phyloP scores from a whole-genome alignment of 257 asterid species.

The Capsicum pubescens region DNA sequence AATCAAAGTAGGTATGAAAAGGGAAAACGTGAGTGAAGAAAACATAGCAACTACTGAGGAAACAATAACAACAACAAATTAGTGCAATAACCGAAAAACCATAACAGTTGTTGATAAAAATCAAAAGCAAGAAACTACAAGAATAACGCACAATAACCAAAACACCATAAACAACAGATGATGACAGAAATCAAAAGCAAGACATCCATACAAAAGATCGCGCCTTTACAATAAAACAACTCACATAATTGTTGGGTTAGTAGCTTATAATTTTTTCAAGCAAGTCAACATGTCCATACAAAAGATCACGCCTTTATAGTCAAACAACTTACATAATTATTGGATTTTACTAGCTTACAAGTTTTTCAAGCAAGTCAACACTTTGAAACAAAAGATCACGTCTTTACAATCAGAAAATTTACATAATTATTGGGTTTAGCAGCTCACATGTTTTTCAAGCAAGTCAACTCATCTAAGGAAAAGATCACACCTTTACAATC shows the following conservation, averaged over 20 bases:
- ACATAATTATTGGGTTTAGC: not conserved
- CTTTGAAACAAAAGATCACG: not conserved
- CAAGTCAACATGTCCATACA: not conserved
- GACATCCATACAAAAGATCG: not conserved
- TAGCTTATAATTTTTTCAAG: not conserved
- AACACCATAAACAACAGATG: too few species aligned
- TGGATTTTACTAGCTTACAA: not conserved
- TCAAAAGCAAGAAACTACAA: too few species aligned
- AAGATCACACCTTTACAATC: not conserved
- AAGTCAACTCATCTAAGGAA: not conserved
- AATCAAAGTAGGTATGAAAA: too few species aligned
- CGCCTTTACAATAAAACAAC: not conserved
- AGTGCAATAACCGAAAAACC: too few species aligned
- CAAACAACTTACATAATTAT: not conserved
- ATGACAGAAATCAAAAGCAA: too few species aligned
- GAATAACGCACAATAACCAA: too few species aligned
- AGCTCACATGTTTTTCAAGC: not conserved
- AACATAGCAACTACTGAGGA: too few species aligned
- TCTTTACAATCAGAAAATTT: not conserved
- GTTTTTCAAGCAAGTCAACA: not conserved
- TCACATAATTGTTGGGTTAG: not conserved
- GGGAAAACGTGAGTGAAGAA: too few species aligned
- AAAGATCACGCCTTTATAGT: not conserved
- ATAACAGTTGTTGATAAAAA: too few species aligned
- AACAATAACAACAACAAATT: too few species aligned